These are phyloP conservation scores for Hypomontagnella monticulosa DNA, from an alignment of 495 filamentous ascomycete genomes.

Conservation along the genomic window DNA sequence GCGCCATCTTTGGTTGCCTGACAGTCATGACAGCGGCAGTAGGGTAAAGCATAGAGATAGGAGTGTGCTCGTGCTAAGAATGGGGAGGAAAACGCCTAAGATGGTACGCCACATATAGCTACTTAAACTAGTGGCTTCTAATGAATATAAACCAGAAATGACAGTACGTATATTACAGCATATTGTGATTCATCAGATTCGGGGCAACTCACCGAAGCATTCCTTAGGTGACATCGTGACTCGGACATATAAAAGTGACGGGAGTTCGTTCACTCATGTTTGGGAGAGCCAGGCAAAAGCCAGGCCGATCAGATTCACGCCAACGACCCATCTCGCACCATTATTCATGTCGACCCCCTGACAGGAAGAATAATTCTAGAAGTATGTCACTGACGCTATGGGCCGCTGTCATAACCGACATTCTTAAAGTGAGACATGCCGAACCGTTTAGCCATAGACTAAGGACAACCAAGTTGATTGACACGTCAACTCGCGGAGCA, in stretches of 20 bases:
- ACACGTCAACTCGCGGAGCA: slow-evolving; percentile 35
- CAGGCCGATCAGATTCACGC: slow-evolving; percentile 10
- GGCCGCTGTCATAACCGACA: slow-evolving; percentile 8
- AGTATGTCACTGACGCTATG: slow-evolving; percentile 22
- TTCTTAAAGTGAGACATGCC: slow-evolving; percentile 18
- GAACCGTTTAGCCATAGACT: slow-evolving; percentile 18
- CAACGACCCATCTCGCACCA: slow-evolving; percentile 14
- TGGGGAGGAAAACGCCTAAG: slow-evolving; percentile 9
- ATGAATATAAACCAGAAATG: slow-evolving; percentile 15
- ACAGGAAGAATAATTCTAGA: slow-evolving; percentile 17
- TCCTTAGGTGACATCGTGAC: slow-evolving; percentile 26
- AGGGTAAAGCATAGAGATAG: slow-evolving; percentile 7
- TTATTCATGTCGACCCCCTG: slow-evolving; percentile 13
- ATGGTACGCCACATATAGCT: slow-evolving; percentile 26
- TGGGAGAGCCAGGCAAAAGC: background rate
- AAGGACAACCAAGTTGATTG: slow-evolving; percentile 19
- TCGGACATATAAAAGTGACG: slow-evolving; percentile 32
- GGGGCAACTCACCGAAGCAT: slow-evolving; percentile 30
- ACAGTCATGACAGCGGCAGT: slow-evolving; percentile 31
- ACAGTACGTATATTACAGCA: slow-evolving; percentile 28
- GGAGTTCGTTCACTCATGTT: slow-evolving; percentile 5
- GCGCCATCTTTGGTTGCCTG: slow-evolving; percentile 11
- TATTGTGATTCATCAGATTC: slow-evolving; percentile 35
- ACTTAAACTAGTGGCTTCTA: slow-evolving; percentile 26
- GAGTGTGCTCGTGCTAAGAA: slow-evolving; percentile 8